Conservation (phyloP, 345 rosid genomes). For the Eucalyptus polyanthemos region DNA sequence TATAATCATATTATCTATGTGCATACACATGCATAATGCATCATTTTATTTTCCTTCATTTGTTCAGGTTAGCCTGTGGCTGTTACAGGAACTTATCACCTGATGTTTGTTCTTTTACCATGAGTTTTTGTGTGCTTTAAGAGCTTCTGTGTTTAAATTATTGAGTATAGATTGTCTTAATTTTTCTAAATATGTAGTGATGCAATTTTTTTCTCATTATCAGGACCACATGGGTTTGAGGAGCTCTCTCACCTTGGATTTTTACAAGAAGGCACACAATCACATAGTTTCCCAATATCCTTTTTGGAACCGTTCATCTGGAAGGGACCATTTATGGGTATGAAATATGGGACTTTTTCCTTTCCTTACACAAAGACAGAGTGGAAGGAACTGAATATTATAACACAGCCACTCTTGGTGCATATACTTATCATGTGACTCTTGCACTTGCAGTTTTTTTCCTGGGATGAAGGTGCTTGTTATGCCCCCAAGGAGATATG, state of each 20-base stretch:
- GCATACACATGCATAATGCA: neutral
- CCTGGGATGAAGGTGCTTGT: constrained; percentile 99
- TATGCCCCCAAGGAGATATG: constrained; percentile 99
- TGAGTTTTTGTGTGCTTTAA: neutral
- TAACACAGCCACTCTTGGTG: neutral
- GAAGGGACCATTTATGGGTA: constrained; percentile 98
- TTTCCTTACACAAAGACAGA: neutral
- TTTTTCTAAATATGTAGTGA: neutral
- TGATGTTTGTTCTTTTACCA: neutral
- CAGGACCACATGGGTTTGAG: constrained; percentile 77
- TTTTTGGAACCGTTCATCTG: constrained; percentile 79
- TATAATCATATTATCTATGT: neutral
- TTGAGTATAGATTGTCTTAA: neutral
- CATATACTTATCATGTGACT: neutral
- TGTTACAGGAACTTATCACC: neutral
- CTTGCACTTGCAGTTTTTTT: constrained; percentile 63
- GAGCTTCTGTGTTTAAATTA: neutral
- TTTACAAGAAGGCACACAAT: constrained; percentile 62
- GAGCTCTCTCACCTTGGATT: constrained; percentile 89
- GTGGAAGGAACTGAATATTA: neutral
- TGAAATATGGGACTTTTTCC: neutral
- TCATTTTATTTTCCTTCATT: neutral
- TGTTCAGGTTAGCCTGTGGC: neutral
- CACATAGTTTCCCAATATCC: constrained; percentile 61
- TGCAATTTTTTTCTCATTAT: neutral